Evolutionary conservation across 257 asterid species (phyloP), one percentile per base, ranked within the genome.

Genomic region (Phtheirospermum japonicum): DNA sequence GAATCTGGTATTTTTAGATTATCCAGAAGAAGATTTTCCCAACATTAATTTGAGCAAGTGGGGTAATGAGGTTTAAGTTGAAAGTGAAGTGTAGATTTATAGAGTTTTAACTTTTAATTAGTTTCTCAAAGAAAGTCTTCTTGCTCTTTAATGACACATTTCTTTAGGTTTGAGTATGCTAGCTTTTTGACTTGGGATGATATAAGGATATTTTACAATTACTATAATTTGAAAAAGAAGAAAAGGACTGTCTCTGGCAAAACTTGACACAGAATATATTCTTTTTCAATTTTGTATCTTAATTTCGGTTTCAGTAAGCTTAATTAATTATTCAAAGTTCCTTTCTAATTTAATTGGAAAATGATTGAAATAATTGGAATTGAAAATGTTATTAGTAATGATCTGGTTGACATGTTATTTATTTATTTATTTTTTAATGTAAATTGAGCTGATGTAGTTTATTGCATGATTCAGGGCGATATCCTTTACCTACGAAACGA

Each of bases 401-500:
- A n/a, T n/a, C n/a, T n/a, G n/a, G n/a, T n/a, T n/a, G n/a, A n/a
- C n/a, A n/a, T n/a, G n/a, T n/a, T n/a, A n/a, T n/a, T n/a, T n/a
- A n/a, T n/a, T n/a, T n/a, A n/a, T n/a, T n/a, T n/a, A n/a, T n/a
- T n/a, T 31, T 42, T 67, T 31, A 7, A 12, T 42, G 43, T 67
- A 2, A 28, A 63, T 67, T 61, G 59, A 39, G 45, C 70, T 73
- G 69, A 74, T 43, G 49, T 63, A 23, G 28, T 66, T 73, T 7
- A 45, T 66, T 19, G 10, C 66, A 58, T 61, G 65, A 60, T 77
- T 67, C 85, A 92, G 99, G 99, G 83, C 16, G 80, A 87, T 73
- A 68, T 70, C 65, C 73, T 89, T 36, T 89, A 85, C 80, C 57
- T 86, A 80, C 31, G 97, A 92, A 77, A 82, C 96, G 4, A 92